Base-by-base conservation (phyloP, 805 yeast species). In the Candida schatavii region DNA sequence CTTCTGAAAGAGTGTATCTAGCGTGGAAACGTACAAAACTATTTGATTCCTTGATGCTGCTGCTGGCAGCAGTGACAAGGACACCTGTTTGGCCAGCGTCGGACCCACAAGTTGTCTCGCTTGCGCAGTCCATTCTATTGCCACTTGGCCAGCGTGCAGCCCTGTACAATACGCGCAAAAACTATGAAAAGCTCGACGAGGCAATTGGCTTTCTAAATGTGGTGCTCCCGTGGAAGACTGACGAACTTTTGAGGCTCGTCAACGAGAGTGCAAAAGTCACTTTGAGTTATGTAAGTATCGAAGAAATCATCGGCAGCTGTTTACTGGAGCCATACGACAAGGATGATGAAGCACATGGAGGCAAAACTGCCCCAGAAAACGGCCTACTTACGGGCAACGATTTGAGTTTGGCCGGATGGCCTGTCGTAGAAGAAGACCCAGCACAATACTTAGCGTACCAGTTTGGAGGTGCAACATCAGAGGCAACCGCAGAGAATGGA, bases 291-390 rank as follows among this genome's bases (percentile, higher is more conserved):
- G 65, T 75, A 9, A 78, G 85, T 15, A 78, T 78, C 33, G 81
- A 74, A 40, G 86, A 81, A 50, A 70, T 81, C 35, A 77, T 81
- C 2, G 78, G 79, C 20, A 75, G 83, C 52, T 78, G 85, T 46
- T 69, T 78, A 10, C 76, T 74, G 52, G 81, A 78, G 42, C n/a
- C 29, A 15, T 31, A 15, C 30, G 21, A 6, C 18, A 18, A 25
- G 23, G 39, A 25, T n/a, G 15, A 35, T n/a, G 38, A 35, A 25
- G 18, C n/a, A n/a, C n/a, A 18, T 21, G 21, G 37, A 7, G 6
- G 13, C 19, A 18, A 25, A 9, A 21, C 15, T 18, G 11, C 21
- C 14, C 37, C 22, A 21, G 25, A n/a, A 18, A n/a, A n/a, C 34
- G 17, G 10, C 10, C 25, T 18, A 33, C 18, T n/a, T 20, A 23